These are phyloP conservation scores for Castanospermum australe DNA, from an alignment of 306 rosid species.

Conservation along the genomic window DNA sequence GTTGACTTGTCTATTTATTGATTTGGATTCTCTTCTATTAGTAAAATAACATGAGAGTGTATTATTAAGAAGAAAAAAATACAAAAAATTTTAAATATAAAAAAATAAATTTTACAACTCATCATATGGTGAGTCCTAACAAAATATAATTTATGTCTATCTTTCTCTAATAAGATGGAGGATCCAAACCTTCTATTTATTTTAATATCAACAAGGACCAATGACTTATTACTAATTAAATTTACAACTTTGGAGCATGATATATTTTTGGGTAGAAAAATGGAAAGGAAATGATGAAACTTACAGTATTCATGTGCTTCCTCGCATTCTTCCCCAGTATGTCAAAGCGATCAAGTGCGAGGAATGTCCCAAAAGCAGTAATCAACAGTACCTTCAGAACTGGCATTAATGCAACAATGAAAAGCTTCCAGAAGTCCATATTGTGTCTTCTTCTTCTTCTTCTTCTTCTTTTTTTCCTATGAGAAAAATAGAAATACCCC, in stretches of 20 bases:
- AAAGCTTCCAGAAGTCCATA: slow-evolving; percentile 41
- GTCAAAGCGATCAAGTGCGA: slow-evolving; percentile 37
- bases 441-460: neutral
- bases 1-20: no score
- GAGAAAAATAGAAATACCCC: neutral
- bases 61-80: no score
- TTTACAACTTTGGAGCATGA: neutral
- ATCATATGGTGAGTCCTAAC: no score
- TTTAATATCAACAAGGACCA: no score
- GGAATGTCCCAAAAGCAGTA: slow-evolving; percentile 34
- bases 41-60: no score
- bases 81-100: no score
- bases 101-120: no score
- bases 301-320: slow-evolving; percentile 36
- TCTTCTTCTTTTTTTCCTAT: neutral
- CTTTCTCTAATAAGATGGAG: no score
- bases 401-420: slow-evolving; percentile 46
- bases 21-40: no score
- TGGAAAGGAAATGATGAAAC: neutral
- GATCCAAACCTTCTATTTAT: no score
- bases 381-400: slow-evolving; percentile 38
- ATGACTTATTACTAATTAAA: neutral
- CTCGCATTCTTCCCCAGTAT: slow-evolving; percentile 31
- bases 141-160: no score
- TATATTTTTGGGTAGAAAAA: neutral